phyloP scores from a whole-genome alignment of 2,329 filamentous ascomycete species.

The Claviceps africana region DNA sequence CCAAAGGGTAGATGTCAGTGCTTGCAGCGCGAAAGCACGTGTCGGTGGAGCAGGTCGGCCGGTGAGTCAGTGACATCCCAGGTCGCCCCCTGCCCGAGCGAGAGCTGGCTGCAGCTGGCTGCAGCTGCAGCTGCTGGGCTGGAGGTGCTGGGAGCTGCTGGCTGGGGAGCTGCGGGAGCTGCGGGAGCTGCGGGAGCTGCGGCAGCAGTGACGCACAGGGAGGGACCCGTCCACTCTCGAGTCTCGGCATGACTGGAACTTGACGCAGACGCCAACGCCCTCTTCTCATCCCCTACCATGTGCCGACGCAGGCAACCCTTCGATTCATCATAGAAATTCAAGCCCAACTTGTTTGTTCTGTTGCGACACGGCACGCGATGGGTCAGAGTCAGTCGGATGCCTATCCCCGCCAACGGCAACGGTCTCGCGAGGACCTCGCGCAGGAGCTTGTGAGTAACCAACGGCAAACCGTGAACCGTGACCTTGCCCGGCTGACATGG shows the following conservation, averaged over 20 bases:
- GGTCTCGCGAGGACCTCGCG: slow-evolving; percentile 37
- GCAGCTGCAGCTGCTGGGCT: no score
- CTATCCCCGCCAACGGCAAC: slow-evolving; percentile 20
- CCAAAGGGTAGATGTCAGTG: no score
- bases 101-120: neutral
- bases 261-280: no score
- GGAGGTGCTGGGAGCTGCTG: no score
- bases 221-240: no score
- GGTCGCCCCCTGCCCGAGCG: neutral
- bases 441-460: slow-evolving; percentile 32
- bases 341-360: neutral
- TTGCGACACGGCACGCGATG: slow-evolving; percentile 17
- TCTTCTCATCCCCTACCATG: neutral
- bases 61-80: no score
- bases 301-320: neutral
- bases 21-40: no score
- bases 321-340: neutral
- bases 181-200: neutral
- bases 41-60: no score
- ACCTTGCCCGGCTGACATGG: neutral
- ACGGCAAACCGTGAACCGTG: neutral
- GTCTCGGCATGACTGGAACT: neutral
- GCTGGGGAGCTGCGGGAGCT: no score
- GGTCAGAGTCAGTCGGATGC: slow-evolving; percentile 38
- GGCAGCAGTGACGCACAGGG: neutral